Evolutionary conservation across 495 filamentous ascomycete species (phyloP).

Genomic region (Trypethelium eluteriae): DNA sequence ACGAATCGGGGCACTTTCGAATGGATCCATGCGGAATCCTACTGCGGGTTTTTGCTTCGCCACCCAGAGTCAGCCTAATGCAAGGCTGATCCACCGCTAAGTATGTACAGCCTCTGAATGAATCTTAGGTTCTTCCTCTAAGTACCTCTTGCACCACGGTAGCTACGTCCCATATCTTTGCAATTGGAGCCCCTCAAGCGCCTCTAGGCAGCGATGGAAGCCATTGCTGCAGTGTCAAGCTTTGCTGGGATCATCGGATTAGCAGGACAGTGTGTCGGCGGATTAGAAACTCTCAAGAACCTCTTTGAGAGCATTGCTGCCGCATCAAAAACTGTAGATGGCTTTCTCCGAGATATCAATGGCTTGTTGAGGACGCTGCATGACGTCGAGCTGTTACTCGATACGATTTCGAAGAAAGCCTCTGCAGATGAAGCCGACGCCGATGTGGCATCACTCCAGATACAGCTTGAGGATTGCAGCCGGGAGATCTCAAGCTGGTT

Average conservation of each 20-base stretch:
- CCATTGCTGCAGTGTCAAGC: neutral
- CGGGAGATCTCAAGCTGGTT: neutral
- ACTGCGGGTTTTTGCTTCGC: neutral
- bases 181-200: neutral
- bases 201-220: conserved; percentile 1
- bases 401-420: neutral
- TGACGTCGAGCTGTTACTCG: neutral
- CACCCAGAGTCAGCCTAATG: neutral
- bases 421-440: neutral
- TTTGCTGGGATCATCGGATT: neutral
- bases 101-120: neutral
- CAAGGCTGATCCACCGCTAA: neutral
- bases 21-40: neutral
- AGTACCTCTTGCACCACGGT: neutral
- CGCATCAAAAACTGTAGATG: neutral
- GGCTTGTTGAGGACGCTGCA: conserved; percentile 4
- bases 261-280: neutral
- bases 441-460: conserved; percentile 4
- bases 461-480: conserved; percentile 1
- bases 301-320: conserved; percentile 3
- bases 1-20: neutral
- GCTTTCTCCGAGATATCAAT: conserved; percentile 1
- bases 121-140: neutral
- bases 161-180: neutral
- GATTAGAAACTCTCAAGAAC: neutral